Evolutionary conservation across 148 eudicot genomes (phyloP).

Genomic region (Heliosperma pusillum): DNA sequence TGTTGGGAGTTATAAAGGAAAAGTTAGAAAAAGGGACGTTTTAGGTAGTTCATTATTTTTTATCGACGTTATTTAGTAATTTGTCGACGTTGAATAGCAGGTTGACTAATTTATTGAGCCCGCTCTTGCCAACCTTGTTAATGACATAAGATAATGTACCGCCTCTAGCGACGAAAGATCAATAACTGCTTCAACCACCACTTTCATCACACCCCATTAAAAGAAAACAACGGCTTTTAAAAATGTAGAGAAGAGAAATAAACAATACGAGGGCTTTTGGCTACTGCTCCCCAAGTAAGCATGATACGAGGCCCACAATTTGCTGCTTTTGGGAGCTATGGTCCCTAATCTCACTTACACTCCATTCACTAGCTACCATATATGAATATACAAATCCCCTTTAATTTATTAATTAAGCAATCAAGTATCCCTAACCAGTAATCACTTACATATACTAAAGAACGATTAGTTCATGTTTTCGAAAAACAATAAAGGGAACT

Average conservation of each 20-base stretch:
- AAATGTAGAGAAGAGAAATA: background rate
- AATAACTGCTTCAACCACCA: slow-evolving; percentile 10
- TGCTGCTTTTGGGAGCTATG: slow-evolving; percentile 17
- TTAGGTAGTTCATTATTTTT: no score
- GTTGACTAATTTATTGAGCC: no score
- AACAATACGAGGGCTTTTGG: slow-evolving; percentile 2
- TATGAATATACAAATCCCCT: background rate
- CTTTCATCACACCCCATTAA: background rate
- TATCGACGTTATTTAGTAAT: no score
- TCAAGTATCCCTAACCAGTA: background rate
- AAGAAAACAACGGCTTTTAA: background rate
- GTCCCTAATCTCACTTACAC: slow-evolving; percentile 18
- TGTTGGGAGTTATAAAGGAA: no score
- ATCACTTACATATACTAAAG: background rate
- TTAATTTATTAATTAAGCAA: background rate
- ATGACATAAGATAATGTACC: background rate
- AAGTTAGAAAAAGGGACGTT: no score
- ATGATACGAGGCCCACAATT: background rate
- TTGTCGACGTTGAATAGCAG: no score
- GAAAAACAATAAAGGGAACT: no score
- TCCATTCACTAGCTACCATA: background rate
- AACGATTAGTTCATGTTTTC: no score
- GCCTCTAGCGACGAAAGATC: background rate
- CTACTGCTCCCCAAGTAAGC: slow-evolving; percentile 12
- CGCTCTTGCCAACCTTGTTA: background rate